Conservation (phyloP, 2,329 filamentous ascomycete genomes). For the Pestalotiopsis sp. region DNA sequence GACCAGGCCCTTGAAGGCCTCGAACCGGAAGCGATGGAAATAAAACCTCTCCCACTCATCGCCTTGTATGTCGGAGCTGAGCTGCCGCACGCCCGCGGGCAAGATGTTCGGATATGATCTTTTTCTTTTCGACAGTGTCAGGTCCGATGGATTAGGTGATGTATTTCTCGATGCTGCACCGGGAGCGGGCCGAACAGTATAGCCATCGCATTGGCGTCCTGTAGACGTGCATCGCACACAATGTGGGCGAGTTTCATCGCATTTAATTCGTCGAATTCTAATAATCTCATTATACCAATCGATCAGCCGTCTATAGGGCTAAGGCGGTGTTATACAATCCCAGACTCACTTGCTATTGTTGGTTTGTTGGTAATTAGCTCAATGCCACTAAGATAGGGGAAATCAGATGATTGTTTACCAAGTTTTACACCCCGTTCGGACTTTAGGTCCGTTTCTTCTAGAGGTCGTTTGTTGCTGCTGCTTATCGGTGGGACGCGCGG, state of each 20-base stretch:
- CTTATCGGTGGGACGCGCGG: neutral
- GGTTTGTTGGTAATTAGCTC: conserved; percentile 9
- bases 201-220: conserved; percentile 34
- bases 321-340: conserved; percentile 12
- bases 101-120: conserved; percentile 10
- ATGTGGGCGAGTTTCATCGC: neutral
- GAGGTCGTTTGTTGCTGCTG: conserved; percentile 22
- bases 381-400: conserved; percentile 2
- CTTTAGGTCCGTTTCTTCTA: conserved; percentile 39
- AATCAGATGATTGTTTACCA: conserved; percentile 30
- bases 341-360: conserved; percentile 20
- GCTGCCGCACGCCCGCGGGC: conserved; percentile 27
- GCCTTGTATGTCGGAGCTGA: conserved; percentile 37
- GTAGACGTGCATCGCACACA: conserved; percentile 26
- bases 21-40: conserved; percentile 35
- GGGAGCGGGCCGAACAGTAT: conserved; percentile 18
- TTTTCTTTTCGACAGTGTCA: neutral
- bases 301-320: conserved; percentile 16
- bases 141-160: conserved; percentile 8
- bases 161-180: neutral
- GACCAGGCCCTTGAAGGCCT: conserved; percentile 29
- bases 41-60: conserved; percentile 34
- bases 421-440: conserved; percentile 40
- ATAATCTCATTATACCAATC: conserved; percentile 13
- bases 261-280: conserved; percentile 15